phyloP scores from a whole-genome alignment of 108 stramenopile genomes.

The Stephanodiscus minutulus region DNA sequence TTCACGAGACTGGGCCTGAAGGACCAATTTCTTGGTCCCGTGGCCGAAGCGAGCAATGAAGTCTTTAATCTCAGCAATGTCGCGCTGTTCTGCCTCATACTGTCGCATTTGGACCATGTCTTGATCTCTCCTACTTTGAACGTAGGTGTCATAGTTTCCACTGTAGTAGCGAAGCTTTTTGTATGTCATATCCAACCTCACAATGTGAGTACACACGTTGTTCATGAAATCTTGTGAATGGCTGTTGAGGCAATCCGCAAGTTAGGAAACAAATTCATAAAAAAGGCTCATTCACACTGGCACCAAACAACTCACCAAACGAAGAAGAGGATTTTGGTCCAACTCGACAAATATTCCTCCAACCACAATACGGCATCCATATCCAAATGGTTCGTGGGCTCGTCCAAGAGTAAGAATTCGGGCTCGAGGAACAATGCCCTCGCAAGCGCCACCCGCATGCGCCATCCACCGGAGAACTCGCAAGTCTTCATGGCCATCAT shows the following conservation, averaged over 20 bases:
- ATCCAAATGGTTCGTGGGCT: constrained; percentile 87
- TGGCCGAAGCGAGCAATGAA: constrained; percentile 97
- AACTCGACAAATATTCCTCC: constrained; percentile 93
- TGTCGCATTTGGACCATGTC: constrained; percentile 95
- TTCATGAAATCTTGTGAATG: constrained; percentile 99
- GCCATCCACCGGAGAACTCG: constrained; percentile 98
- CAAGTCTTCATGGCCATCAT: constrained; percentile 94
- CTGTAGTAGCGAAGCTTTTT: constrained; percentile 92
- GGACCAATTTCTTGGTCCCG: constrained; percentile 94
- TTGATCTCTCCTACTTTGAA: constrained; percentile 90
- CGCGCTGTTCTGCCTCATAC: constrained; percentile 96
- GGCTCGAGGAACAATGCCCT: constrained; percentile 97
- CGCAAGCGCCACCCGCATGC: constrained; percentile 97
- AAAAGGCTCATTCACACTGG: neutral
- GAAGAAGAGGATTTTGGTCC: constrained; percentile 93
- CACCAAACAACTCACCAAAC: constrained; percentile 55
- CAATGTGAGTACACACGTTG: constrained; percentile 96
- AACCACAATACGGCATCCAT: constrained; percentile 99
- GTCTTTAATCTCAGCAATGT: constrained; percentile 94
- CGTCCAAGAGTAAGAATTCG: constrained; percentile 88
- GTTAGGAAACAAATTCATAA: neutral
- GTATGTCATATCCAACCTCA: constrained; percentile 90
- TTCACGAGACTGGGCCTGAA: constrained; percentile 91
- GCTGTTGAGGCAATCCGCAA: neutral
- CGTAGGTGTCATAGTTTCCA: constrained; percentile 95